phyloP scores from a whole-genome alignment of 805 yeast genomes.

The Peterozyma toletana region DNA sequence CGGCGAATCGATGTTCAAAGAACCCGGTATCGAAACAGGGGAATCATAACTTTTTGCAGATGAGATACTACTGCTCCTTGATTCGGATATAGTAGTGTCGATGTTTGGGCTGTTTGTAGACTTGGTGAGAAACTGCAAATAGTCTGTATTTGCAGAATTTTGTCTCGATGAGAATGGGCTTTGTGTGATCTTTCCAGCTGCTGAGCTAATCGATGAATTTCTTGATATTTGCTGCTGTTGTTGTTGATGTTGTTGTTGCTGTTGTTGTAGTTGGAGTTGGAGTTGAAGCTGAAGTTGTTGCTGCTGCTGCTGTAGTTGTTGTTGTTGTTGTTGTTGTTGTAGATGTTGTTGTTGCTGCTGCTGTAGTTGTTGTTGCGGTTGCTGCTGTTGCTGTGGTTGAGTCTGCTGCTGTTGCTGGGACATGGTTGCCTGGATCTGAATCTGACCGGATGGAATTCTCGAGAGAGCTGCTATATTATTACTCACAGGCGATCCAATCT shows the following conservation, averaged over 20 bases:
- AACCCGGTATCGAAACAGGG: conserved; percentile 4
- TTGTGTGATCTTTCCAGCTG: neutral
- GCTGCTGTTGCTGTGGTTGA: neutral
- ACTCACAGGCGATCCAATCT: too few relatives aligned
- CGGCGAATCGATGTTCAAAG: neutral
- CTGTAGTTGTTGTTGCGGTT: neutral
- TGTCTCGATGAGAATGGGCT: conserved; percentile 11
- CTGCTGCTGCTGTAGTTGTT: neutral
- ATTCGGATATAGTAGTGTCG: neutral
- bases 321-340: neutral
- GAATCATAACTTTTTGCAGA: conserved; percentile 6
- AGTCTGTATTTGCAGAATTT: conserved; percentile 9
- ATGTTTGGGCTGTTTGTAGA: neutral
- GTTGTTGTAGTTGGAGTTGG: conserved; percentile 2
- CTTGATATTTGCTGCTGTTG: neutral
- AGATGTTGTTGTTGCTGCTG: neutral
- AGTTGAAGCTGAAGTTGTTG: conserved; percentile 5
- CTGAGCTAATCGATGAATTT: too few relatives aligned
- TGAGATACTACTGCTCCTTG: conserved; percentile 8
- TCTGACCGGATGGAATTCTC: neutral
- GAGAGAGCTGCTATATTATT: neutral
- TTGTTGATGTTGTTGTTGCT: neutral
- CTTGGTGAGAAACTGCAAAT: conserved; percentile 6
- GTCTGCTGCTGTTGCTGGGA: neutral
- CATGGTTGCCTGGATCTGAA: too few relatives aligned